Percentiles rank a stretch among this genome's conserved stretches.
These are phyloP conservation scores for Syzygium oleosum DNA, from an alignment of 345 rosid genomes.

Conservation along the genomic window DNA sequence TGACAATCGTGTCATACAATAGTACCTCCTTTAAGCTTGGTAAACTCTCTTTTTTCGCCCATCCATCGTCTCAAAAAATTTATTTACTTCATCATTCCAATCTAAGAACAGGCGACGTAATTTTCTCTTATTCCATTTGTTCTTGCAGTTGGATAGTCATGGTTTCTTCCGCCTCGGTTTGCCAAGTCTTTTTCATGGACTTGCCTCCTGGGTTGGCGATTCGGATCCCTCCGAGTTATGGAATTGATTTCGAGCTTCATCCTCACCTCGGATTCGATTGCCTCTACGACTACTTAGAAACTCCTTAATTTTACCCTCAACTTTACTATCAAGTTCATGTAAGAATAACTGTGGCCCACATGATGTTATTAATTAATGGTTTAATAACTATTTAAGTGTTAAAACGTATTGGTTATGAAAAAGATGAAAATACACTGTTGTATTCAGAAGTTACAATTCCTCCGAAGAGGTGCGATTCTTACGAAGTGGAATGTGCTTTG, in stretches of 20 bases:
- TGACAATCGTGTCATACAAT: neutral
- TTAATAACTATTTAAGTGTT: no score
- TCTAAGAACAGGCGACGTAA: neutral
- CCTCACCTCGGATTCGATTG: neutral
- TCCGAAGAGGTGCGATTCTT: no score
- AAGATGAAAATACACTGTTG: no score
- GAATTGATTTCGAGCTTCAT: neutral
- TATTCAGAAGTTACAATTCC: no score
- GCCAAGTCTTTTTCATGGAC: neutral
- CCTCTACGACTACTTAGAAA: neutral
- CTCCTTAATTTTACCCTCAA: neutral
- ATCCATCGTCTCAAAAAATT: neutral
- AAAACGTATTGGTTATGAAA: no score
- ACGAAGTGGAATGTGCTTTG: no score
- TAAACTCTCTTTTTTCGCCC: neutral
- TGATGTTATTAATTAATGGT: no score
- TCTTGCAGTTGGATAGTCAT: neutral
- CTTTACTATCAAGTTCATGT: neutral
- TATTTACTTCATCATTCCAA: fast-evolving
- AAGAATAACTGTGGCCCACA: no score
- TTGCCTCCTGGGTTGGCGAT: neutral
- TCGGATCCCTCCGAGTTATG: neutral
- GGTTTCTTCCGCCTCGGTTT: neutral
- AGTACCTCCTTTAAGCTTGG: fast-evolving
- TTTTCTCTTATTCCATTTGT: no score